Evolutionary conservation across 768 basidiomycete species (phyloP), one percentile per base, ranked within the genome.

Genomic region (Suillus variegatus): DNA sequence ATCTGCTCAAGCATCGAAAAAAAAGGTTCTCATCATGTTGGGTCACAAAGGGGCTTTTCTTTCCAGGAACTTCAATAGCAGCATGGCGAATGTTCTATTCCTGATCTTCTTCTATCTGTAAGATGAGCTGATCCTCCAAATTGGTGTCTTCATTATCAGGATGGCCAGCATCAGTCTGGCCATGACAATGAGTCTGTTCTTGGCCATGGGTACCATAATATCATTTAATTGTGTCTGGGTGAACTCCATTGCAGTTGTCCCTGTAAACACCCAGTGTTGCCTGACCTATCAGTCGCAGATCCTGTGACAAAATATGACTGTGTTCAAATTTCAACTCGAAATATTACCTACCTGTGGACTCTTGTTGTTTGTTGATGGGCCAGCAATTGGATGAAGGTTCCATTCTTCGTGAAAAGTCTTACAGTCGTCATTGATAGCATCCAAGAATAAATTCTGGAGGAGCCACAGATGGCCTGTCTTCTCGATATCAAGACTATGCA

Each of bases 401-500:
- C 82, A 84, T 5, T 78, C 68, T 2, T 65, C 1, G 16, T 69
- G 67, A 64, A 83, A 82, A 7, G 61, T 40, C 0, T 64, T 2
- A 56, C 81, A 82, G 60, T 82, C 81, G 0, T 61, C 18, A 44
- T 83, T 80, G 28, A 84, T 76, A 0, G 43, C 43, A 2, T 71
- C 63, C 0, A 84, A 73, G 64, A 84, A 85, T 0, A 84, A 70
- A 41, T 41, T 36, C 28, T 84, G 81, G 0, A 85, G 68, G 0
- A 85, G 72, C 84, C 84, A 84, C 0, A 81, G 65, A 65, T 85
- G 83, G 13, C 62, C 13, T 0, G 72, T 64, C 22, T 82, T 70
- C 0, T 64, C 60, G 0, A 62, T 22, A 54, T 84, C 71, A 0
- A 85, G 75, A 2, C 52, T 20, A 65, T 84, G 81, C 2, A 74